Evolutionary conservation across 352 stramenopile genomes (phyloP), one percentile per base, ranked within the genome.

Genomic region (Vaucheria bursata): DNA sequence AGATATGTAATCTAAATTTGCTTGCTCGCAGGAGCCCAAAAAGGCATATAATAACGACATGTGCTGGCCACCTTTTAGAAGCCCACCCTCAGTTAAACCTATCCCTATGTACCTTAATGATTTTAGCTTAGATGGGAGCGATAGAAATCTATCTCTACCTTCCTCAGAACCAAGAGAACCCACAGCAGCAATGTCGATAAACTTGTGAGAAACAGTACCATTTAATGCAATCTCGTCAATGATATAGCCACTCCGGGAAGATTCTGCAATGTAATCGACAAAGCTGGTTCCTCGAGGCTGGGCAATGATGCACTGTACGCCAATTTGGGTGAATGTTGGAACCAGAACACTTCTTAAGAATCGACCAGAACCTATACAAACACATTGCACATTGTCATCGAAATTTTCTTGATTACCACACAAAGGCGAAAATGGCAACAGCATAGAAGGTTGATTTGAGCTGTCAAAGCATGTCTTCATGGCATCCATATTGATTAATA

Each of bases 331-430:
- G 18, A 91, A 76, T 31, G 79, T 83, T 1, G 88, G 88, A 37
- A 92, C 86, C n/a, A 92, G 83, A 67, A 91, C 87, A 1, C 78
- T 73, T 38, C 88, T 86, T 86, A 91, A 67, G 78, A 92, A 92
- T 77, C 88, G 86, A 7, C 88, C 88, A 59, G 83, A 88, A 72
- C 88, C 88, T 50, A 92, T 87, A 85, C 87, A 90, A 29, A 92
- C 79, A 40, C 73, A 78, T 76, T 72, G 65, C 31, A 72, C 65
- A 72, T 72, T 35, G 1, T 29, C 6, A 38, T 38, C 6, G 40
- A 72, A 72, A 2, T 34, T 6, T 29, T 25, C 65, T 50, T n/a
- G n/a, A n/a, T n/a, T n/a, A n/a, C n/a, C n/a, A n/a, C n/a, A n/a
- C n/a, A n/a, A n/a, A n/a, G n/a, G n/a, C n/a, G n/a, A n/a, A n/a